Conservation (phyloP, 176 grass and related monocot species). For the Paspalum vaginatum region DNA sequence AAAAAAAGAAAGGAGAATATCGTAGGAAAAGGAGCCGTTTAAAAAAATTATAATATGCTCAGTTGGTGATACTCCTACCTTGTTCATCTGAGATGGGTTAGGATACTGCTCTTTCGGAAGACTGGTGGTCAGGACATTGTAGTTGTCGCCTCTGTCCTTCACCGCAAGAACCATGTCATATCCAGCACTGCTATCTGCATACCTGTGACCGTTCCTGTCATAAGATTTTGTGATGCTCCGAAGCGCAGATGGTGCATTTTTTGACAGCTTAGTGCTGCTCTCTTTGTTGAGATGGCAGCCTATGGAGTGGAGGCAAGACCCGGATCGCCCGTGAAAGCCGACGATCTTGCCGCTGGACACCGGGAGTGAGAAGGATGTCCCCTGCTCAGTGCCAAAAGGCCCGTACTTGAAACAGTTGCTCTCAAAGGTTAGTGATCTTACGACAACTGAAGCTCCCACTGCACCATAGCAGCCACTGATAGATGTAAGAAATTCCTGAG, state of each 20-base stretch:
- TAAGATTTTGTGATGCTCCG: conserved; percentile 47
- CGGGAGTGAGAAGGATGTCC: conserved; percentile 50
- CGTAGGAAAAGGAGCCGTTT: not conserved
- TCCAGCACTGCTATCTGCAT: conserved; percentile 44
- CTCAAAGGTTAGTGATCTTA: conserved; percentile 54
- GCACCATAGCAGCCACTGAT: conserved; percentile 54
- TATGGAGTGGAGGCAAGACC: conserved; percentile 48
- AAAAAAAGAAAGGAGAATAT: too few relatives aligned
- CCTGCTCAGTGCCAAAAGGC: conserved; percentile 52
- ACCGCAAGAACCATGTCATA: conserved; percentile 63
- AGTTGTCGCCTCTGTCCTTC: conserved; percentile 56
- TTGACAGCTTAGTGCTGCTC: conserved; percentile 32
- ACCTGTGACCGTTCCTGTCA: conserved; percentile 47
- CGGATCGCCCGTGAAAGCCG: conserved; percentile 53
- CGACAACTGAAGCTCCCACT: conserved; percentile 41
- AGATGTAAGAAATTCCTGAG: conserved; percentile 45
- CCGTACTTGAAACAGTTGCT: conserved; percentile 61
- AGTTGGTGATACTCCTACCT: conserved; percentile 44
- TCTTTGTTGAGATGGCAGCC: conserved; percentile 54
- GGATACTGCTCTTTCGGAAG: conserved; percentile 49
- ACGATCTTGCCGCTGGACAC: conserved; percentile 39
- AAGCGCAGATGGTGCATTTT: conserved; percentile 45
- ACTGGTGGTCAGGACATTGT: conserved; percentile 45
- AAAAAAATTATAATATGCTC: not conserved
- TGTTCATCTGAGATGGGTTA: conserved; percentile 46